Evolutionary conservation across 2,329 filamentous ascomycete genomes (phyloP).

Genomic region (Byssoonygena ceratinophila): DNA sequence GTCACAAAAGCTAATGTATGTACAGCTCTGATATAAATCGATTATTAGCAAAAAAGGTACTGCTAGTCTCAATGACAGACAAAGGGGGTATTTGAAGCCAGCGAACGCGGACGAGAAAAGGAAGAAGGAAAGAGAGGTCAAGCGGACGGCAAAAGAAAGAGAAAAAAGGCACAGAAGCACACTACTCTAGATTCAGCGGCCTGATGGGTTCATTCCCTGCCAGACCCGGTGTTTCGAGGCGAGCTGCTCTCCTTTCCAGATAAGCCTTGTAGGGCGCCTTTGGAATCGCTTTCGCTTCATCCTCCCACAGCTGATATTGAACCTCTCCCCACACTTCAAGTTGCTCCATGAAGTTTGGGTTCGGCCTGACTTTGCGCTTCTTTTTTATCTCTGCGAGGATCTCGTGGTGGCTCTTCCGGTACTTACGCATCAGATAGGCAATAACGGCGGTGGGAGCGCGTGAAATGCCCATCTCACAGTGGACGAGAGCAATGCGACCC

Average conservation of each 20-base stretch:
- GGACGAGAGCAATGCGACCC: slow-evolving; percentile 22
- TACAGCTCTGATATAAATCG: too few species aligned
- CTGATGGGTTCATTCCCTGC: not conserved
- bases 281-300: slow-evolving; percentile 20
- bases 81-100: too few species aligned
- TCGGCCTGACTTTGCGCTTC: slow-evolving; percentile 22
- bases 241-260: slow-evolving; percentile 19
- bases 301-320: slow-evolving; percentile 23
- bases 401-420: slow-evolving; percentile 16
- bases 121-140: too few species aligned
- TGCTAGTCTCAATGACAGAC: too few species aligned
- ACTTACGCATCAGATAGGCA: slow-evolving; percentile 25
- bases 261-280: slow-evolving; percentile 21
- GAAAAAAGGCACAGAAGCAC: too few species aligned
- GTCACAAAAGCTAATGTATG: too few species aligned
- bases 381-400: slow-evolving; percentile 20
- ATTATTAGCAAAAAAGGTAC: too few species aligned
- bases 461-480: slow-evolving; percentile 25
- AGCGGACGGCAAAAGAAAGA: too few species aligned
- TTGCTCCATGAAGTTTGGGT: slow-evolving; percentile 22
- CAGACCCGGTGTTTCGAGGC: slow-evolving; percentile 16
- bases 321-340: slow-evolving; percentile 23
- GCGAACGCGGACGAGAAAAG: too few species aligned
- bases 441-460: slow-evolving; percentile 23
- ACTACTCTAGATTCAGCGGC: not conserved